These are phyloP conservation scores for Mesotaenium endlicherianum DNA, from an alignment of 139 green algal species.

Conservation along the genomic window DNA sequence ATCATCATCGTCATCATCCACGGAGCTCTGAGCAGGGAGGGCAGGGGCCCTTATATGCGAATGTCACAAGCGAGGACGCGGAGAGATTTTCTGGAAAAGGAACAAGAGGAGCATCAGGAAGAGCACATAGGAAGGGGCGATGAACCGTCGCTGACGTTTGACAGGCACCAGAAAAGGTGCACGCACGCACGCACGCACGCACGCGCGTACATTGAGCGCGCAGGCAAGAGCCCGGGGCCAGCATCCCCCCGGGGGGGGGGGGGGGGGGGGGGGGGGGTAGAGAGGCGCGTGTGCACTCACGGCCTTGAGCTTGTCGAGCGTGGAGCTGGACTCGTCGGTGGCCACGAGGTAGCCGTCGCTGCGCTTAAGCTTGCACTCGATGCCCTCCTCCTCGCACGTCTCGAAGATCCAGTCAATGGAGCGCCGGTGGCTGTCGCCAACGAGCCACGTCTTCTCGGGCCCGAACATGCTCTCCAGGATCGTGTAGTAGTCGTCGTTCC, in stretches of 20 bases:
- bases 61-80: too few species aligned
- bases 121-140: too few species aligned
- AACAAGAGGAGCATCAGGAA: too few species aligned
- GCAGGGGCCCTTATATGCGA: too few species aligned
- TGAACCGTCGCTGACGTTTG: too few species aligned
- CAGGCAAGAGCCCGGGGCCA: neutral
- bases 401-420: conserved; percentile 63
- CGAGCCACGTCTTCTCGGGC: conserved; percentile 47
- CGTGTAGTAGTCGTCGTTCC: conserved; percentile 66
- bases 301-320: conserved; percentile 19
- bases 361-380: conserved; percentile 62
- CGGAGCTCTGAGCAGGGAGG: too few species aligned
- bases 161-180: too few species aligned
- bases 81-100: too few species aligned
- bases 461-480: conserved; percentile 58
- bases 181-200: neutral
- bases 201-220: neutral
- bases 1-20: too few species aligned
- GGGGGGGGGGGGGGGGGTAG: neutral
- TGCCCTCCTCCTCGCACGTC: conserved; percentile 54
- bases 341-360: conserved; percentile 65
- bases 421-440: conserved; percentile 58
- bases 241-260: too few species aligned
- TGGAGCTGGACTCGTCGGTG: conserved; percentile 31
- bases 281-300: neutral